Conservation (phyloP, 345 rosid species). For the Acer yangbiense region DNA sequence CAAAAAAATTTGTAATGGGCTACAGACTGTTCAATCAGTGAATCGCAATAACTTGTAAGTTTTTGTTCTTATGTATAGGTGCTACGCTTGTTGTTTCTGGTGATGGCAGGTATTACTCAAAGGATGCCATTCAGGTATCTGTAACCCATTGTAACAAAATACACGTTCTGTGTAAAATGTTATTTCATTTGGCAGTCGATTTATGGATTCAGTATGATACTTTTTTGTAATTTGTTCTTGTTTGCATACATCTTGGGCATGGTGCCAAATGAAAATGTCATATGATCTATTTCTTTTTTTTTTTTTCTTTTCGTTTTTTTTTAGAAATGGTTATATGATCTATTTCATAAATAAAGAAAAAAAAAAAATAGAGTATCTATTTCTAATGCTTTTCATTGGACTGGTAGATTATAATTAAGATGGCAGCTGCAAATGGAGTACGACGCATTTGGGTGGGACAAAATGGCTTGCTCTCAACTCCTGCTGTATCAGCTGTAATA, state of each 20-base stretch:
- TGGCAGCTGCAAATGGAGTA: conserved; percentile 98
- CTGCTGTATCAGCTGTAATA: conserved; percentile 97
- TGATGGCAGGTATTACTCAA: conserved; percentile 96
- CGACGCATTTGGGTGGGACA: conserved; percentile 95
- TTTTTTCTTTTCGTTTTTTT: no score
- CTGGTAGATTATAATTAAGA: conserved; percentile 78
- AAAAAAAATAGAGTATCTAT: not conserved
- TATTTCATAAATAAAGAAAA: no score
- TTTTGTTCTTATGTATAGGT: conserved; percentile 46
- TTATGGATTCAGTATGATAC: not conserved
- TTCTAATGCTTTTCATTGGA: conserved; percentile 4
- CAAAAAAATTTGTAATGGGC: not conserved
- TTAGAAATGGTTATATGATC: no score
- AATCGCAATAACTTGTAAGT: not conserved
- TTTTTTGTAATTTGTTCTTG: not conserved
- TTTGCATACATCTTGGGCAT: not conserved
- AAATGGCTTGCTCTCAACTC: conserved; percentile 94
- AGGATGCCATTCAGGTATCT: conserved; percentile 91
- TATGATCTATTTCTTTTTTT: not conserved
- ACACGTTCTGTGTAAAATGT: not conserved
- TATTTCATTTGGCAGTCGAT: not conserved
- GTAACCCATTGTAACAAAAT: conserved; percentile 1
- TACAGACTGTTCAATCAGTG: not conserved
- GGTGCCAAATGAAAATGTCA: conserved; percentile 1
- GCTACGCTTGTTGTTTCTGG: conserved; percentile 98